Base-by-base conservation (phyloP, 1,284 basidiomycete species). In the Cutaneotrichosporon mucoides region DNA sequence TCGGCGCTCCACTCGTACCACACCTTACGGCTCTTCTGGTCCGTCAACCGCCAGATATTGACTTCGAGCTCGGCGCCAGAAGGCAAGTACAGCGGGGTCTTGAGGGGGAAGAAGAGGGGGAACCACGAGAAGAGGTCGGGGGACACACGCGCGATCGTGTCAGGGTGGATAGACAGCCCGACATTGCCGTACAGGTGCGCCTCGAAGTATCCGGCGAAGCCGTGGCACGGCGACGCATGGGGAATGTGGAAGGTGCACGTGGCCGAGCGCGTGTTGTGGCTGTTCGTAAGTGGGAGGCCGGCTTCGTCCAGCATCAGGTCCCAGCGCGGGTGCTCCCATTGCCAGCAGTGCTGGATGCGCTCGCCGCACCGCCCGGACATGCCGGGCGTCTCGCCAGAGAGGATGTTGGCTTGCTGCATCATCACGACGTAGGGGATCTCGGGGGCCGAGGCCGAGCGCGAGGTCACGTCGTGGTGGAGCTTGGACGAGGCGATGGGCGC, bases 1-100 rank as follows among this genome's bases (percentile, higher is more conserved):
- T 98, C 93, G 0, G 92, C 93, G 69, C 88, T 87, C 96, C 96
- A 99, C 78, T 99, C 96, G 79, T 98, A 99, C 96, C 96, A 99
- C 7, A 99, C 92, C 50, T 72, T 74, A 13, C 67, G 66, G 7
- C 65, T 85, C 37, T 86, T 84, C 62, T 87, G 83, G 73, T 89
- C 89, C 1, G 92, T 93, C 59, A 97, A 79, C 36, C 96, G 86
- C 95, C 96, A 99, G 54, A 99, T 85, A 55, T 90, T 89, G 8
- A 98, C 90, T 58, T 92, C 89, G 13, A 99, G 80, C 76, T 99
- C 95, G 33, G 90, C 88, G 68, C 90, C 88, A 61, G 88, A 88
- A 10, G 96, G 95, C 0, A 99, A 83, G 73, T 97, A 98, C 6
- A 99, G 78, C 1, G 95, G 92, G 68, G 95, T 90, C 87, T 87